These are phyloP conservation scores for Claviceps monticola DNA, from an alignment of 2,329 filamentous ascomycete genomes.

Conservation along the genomic window DNA sequence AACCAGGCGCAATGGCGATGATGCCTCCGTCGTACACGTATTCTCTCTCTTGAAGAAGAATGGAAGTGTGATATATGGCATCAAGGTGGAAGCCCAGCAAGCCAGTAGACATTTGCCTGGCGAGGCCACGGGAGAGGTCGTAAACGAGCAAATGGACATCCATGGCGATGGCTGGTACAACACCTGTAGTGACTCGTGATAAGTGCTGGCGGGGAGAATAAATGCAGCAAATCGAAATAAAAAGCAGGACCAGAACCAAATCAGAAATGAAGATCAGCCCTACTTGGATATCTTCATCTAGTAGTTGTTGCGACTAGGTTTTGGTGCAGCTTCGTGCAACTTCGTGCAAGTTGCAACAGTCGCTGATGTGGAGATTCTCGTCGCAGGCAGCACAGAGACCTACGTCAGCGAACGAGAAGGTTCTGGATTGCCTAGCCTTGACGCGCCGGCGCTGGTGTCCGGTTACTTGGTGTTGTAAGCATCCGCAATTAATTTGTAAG, in stretches of 20 bases:
- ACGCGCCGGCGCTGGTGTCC: background rate
- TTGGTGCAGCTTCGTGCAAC: background rate
- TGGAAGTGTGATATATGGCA: conserved; percentile 88
- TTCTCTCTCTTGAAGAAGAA: conserved; percentile 73
- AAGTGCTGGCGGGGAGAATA: too few relatives aligned
- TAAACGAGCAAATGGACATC: conserved; percentile 68
- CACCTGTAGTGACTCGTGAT: too few relatives aligned
- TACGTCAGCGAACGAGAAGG: conserved; percentile 1
- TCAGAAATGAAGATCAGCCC: background rate
- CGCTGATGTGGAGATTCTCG: background rate
- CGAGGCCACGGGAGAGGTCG: conserved; percentile 54
- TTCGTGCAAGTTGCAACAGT: background rate
- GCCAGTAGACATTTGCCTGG: conserved; percentile 39
- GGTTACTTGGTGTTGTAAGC: too few relatives aligned
- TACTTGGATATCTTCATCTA: background rate
- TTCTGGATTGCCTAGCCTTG: background rate
- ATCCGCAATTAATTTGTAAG: too few relatives aligned
- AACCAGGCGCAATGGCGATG: conserved; percentile 64
- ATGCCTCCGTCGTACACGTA: conserved; percentile 86
- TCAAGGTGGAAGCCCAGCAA: conserved; percentile 54
- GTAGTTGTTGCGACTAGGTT: background rate
- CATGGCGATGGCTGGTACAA: conserved; percentile 31
- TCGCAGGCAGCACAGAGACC: background rate
- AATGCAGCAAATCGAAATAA: background rate
- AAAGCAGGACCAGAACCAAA: too few relatives aligned